phyloP scores from a whole-genome alignment of 352 stramenopile genomes.

The Phytopythium cucurbitacearum region DNA sequence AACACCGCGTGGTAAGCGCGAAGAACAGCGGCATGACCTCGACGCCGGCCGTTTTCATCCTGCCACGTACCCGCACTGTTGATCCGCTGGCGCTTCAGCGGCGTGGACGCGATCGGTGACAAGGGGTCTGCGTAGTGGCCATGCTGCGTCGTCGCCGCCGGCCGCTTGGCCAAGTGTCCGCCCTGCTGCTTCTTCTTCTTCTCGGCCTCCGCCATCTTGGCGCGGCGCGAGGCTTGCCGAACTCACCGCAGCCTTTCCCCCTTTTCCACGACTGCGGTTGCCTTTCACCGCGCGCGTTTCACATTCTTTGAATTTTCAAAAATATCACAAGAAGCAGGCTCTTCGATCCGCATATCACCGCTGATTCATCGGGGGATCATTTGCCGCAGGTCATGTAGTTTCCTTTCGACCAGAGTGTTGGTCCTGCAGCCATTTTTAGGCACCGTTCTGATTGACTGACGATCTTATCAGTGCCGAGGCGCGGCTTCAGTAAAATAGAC shows the following conservation, averaged over 20 bases:
- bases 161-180: constrained; percentile 5
- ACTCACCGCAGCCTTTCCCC: no score
- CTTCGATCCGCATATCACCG: no score
- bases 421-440: constrained; percentile 2
- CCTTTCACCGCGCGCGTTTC: no score
- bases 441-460: neutral
- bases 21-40: neutral
- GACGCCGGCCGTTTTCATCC: no score
- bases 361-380: no score
- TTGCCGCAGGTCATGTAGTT: no score
- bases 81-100: constrained; percentile 69
- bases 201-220: constrained; percentile 1
- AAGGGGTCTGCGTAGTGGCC: constrained; percentile 76
- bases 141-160: constrained; percentile 6
- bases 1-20: neutral
- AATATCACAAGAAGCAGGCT: no score
- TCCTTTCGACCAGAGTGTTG: neutral
- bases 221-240: no score
- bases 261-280: no score
- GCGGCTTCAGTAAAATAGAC: neutral
- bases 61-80: constrained; percentile 27
- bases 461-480: neutral
- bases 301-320: no score
- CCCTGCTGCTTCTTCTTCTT: constrained; percentile 1
- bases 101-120: constrained; percentile 82